A percentile compares a stretch with the other conserved stretches of the same genome.
Evolutionary conservation across 345 rosid species (phyloP).

Genomic region (Ailanthus altissimus): DNA sequence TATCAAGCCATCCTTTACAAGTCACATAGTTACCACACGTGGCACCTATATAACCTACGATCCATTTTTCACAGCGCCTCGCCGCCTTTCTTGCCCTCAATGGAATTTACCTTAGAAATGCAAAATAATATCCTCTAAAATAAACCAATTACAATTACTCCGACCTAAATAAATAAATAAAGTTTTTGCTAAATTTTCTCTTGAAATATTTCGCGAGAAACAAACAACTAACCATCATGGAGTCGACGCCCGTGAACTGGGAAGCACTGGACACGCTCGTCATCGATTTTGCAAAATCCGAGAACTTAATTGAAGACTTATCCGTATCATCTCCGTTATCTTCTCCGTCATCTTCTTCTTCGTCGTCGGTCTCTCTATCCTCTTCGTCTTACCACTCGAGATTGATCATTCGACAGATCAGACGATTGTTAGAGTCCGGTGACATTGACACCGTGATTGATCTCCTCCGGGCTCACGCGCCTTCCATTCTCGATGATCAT

Average conservation of each 20-base stretch:
- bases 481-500: constrained; percentile 75
- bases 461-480: constrained; percentile 64
- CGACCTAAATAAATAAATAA: background rate
- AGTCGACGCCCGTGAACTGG: constrained; percentile 76
- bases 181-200: background rate
- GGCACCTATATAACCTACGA: constrained; percentile 32
- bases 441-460: constrained; percentile 68
- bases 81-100: constrained; percentile 30
- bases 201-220: constrained; percentile 24
- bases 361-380: constrained; percentile 53
- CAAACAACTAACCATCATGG: constrained; percentile 40
- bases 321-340: constrained; percentile 36
- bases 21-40: constrained; percentile 25
- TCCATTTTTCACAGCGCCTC: constrained; percentile 23
- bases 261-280: constrained; percentile 82
- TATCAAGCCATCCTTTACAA: background rate
- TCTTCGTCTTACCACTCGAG: constrained; percentile 72
- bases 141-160: background rate
- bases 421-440: constrained; percentile 69
- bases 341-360: constrained; percentile 43
- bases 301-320: constrained; percentile 66
- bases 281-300: constrained; percentile 84
- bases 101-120: background rate
- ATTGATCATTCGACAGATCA: constrained; percentile 75
- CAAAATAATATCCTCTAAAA: background rate